A percentile compares a stretch with the other conserved stretches of the same genome.
Conservation (phyloP, 2,329 filamentous ascomycete genomes). For the Chalara sp. region DNA sequence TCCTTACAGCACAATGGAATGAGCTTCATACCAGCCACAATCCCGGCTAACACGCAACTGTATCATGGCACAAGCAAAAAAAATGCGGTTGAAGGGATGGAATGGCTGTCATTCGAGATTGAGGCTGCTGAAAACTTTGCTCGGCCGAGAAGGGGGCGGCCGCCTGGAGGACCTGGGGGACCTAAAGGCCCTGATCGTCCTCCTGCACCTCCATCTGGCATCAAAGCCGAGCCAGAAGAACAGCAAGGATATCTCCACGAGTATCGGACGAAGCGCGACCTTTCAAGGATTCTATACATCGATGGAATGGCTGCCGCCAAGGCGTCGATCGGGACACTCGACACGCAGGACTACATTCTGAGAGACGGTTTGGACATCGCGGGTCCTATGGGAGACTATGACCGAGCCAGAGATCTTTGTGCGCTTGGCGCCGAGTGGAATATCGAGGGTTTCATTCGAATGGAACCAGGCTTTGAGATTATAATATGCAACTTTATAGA, state of each 20-base stretch:
- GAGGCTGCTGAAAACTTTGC: conserved; percentile 67
- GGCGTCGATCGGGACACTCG: conserved; percentile 56
- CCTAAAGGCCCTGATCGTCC: not conserved
- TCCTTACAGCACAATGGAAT: conserved; percentile 71
- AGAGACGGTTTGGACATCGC: conserved; percentile 1
- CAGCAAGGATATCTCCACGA: conserved; percentile 57
- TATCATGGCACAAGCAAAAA: conserved; percentile 55
- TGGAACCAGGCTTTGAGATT: conserved; percentile 66
- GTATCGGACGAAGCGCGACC: conserved; percentile 49
- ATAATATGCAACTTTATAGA: conserved; percentile 57
- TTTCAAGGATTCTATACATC: conserved; percentile 56
- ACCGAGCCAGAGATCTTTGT: conserved; percentile 39
- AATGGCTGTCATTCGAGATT: conserved; percentile 73
- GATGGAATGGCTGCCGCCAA: conserved; percentile 68
- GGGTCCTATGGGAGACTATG: not conserved
- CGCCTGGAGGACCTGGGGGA: not conserved
- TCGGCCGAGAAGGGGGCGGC: not conserved
- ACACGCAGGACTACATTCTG: conserved; percentile 59
- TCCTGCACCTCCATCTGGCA: not conserved
- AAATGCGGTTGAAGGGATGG: conserved; percentile 43
- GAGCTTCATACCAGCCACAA: conserved; percentile 58
- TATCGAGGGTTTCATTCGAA: conserved; percentile 59
- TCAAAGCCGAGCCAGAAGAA: not conserved
- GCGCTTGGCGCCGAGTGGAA: conserved; percentile 44
- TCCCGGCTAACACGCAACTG: conserved; percentile 57